Conservation (phyloP, 352 stramenopile genomes). For the Phytopythium ostracodes region DNA sequence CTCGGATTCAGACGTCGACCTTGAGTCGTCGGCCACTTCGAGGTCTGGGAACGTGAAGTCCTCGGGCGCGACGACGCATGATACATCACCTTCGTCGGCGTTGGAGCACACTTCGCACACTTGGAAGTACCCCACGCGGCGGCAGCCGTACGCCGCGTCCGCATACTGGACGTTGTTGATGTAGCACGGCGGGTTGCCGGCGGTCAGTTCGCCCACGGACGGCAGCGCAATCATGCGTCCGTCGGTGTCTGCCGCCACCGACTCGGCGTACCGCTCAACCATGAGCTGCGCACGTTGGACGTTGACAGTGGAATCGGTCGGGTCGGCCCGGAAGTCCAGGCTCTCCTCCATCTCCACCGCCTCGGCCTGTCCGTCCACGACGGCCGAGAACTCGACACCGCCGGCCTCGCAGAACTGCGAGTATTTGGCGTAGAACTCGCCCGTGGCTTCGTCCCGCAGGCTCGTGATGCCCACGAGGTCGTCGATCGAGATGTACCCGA, state of each 20-base stretch:
- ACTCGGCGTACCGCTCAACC: conserved; percentile 36
- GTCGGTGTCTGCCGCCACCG: conserved; percentile 19
- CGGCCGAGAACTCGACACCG: conserved; percentile 53
- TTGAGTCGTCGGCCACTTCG: not conserved
- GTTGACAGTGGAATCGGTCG: conserved; percentile 45
- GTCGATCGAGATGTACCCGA: conserved; percentile 67
- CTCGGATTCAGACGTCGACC: not conserved
- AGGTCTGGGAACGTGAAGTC: conserved; percentile 1
- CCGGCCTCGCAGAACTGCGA: conserved; percentile 61
- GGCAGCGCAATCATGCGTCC: conserved; percentile 46
- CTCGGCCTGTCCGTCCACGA: conserved; percentile 19
- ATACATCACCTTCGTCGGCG: conserved; percentile 18
- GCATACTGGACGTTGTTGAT: conserved; percentile 48
- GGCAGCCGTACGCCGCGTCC: conserved; percentile 51
- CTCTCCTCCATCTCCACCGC: conserved; percentile 9
- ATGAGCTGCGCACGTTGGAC: conserved; percentile 32
- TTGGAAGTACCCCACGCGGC: conserved; percentile 50
- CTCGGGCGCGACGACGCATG: conserved; percentile 1
- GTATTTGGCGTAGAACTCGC: conserved; percentile 49
- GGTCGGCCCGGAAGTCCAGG: conserved; percentile 63
- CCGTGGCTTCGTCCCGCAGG: conserved; percentile 33
- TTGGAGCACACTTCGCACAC: conserved; percentile 44
- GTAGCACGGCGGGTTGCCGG: conserved; percentile 60
- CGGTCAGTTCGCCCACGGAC: conserved; percentile 30
- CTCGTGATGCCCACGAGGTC: conserved; percentile 74